Evolutionary conservation across 352 stramenopile genomes (phyloP).

Genomic region (Globisporangium parvum): DNA sequence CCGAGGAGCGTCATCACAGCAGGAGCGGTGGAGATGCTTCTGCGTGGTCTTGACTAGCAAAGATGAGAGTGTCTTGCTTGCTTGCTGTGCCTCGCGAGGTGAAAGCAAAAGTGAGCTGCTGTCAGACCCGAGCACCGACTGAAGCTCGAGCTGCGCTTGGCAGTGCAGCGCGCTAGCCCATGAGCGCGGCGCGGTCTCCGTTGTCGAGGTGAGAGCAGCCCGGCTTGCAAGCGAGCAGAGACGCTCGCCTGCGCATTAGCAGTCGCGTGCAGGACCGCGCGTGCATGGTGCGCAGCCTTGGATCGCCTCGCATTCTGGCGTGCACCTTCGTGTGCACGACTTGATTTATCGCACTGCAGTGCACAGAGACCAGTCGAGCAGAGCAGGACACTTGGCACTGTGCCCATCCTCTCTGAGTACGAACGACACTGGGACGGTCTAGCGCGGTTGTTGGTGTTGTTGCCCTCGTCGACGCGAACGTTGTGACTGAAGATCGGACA

Average conservation of each 20-base stretch:
- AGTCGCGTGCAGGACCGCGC: no score
- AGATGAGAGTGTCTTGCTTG: neutral
- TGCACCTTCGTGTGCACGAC: no score
- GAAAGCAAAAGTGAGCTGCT: constrained; percentile 6
- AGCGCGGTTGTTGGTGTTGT: no score
- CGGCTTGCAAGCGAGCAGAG: no score
- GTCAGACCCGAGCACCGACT: no score
- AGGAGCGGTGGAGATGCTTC: neutral
- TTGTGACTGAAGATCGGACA: no score
- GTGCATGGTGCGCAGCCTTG: no score
- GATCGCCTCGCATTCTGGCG: no score
- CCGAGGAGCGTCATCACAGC: neutral
- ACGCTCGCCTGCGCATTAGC: no score
- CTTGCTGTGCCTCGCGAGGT: neutral
- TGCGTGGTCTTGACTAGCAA: neutral
- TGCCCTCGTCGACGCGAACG: no score
- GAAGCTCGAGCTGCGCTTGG: no score
- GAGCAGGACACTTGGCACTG: neutral
- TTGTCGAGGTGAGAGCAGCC: neutral
- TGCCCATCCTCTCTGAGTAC: neutral
- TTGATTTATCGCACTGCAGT: constrained; percentile 13
- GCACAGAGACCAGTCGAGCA: constrained; percentile 3
- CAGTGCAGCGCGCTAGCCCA: neutral
- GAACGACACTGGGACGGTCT: neutral
- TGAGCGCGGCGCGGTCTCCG: neutral